Evolutionary conservation across 2,329 filamentous ascomycete species (phyloP), one percentile per base, ranked within the genome.

Genomic region (Grosmannia huntii): DNA sequence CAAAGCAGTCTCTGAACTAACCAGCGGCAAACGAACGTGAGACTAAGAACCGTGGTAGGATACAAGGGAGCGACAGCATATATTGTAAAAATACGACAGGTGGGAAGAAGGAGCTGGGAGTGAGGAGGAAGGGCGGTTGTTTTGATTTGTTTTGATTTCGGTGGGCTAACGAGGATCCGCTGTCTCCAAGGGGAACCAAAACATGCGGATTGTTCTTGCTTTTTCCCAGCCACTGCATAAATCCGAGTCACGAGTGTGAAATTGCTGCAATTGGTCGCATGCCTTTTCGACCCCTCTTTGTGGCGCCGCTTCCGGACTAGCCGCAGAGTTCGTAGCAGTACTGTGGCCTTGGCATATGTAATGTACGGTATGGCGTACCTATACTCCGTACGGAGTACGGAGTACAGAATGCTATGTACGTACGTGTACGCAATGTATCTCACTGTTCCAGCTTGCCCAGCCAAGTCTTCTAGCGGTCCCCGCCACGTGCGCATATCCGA

Each of bases 81-180:
- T 60, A 21, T 51, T 27, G 55, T 33, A 57, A 55, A 58, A 55
- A 56, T 36, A 31, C 31, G 52, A 41, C 41, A 48, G 36, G 23
- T 25, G 53, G 50, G 28, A 48, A 53, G 21, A 21, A 33, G 56
- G 33, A 55, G 58, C 53, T 53, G 59, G 41, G 19, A 7, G 52
- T 19, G 54, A 41, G 23, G 21, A 53, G 33, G 57, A 57, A 48
- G 61, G 50, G 53, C 59, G 61, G 60, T 63, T 65, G 63, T 56
- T 60, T 53, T 54, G 63, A 60, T 65, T 65, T 65, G 64, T 65
- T 65, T 64, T 65, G 63, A 63, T 65, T 63, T 61, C 53, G 57
- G 60, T 62, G 62, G 60, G 62, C 60, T 62, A 61, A 62, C 59
- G 54, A 60, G 60, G 57, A 60, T 27, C 51, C 60, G 54, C 55